Base-by-base conservation (phyloP, 2,329 filamentous ascomycete species). In the Fusarium buxicola region DNA sequence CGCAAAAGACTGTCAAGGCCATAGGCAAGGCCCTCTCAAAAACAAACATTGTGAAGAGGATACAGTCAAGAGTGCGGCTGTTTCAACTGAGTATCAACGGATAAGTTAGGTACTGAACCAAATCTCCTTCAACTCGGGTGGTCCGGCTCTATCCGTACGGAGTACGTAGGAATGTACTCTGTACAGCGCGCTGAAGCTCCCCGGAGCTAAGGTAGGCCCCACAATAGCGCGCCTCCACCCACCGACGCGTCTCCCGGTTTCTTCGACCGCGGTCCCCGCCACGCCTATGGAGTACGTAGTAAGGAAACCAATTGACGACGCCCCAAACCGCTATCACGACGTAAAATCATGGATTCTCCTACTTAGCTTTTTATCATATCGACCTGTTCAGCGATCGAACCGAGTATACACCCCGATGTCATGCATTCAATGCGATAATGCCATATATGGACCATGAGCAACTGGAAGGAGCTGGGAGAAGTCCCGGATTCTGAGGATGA, bases 401-500 rank as follows among this genome's bases (percentile, higher is more conserved):
- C 44, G 27, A n/a, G 38, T 34, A 8, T 12, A 8, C 34, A 39
- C 41, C 51, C 15, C 27, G 39, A 60, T 11, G 34, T 15, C 28
- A 55, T 66, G 60, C 34, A 40, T 35, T 55, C 40, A 16, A 65
- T 54, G 60, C 63, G 52, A 75, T 63, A 61, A 76, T 75, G 71
- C 69, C 46, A 60, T 53, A 47, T 34, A 51, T 51, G 50, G 51
- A 73, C 44, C 65, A 83, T 83, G 81, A 74, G 72, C 54, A 78
- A 77, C 63, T 83, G 81, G 81, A 82, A 78, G 76, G 78, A 81
- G 66, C 70, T 80, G 72, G 81, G 81, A 68, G 80, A 81, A 69
- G 76, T 83, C 64, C 81, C 81, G 55, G 81, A 83, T 71, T 83
- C 81, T 60, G 81, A 83, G 67, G 81, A 82, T 55, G 81, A 82